Conservation (phyloP, 2,329 filamentous ascomycete genomes). For the Cladorrhinum sp. region DNA sequence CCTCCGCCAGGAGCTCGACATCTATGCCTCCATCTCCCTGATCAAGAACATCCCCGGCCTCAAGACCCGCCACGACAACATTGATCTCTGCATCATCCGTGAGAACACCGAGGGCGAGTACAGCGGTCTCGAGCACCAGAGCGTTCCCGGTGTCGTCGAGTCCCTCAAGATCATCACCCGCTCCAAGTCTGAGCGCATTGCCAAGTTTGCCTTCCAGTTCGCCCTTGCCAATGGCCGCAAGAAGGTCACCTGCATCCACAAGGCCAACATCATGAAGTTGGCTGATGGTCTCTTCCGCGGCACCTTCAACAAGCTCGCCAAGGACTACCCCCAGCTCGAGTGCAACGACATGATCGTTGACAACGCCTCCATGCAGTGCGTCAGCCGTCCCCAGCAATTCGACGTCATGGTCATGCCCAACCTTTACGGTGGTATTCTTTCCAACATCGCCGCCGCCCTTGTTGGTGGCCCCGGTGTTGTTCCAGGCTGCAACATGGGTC, state of each 20-base stretch:
- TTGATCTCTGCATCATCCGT: conserved; percentile 98
- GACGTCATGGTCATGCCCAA: conserved; percentile 99
- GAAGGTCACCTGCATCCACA: conserved; percentile 99
- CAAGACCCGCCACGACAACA: conserved; percentile 92
- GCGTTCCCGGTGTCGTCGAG: conserved; percentile 92
- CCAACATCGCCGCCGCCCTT: conserved; percentile 96
- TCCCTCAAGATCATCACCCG: conserved; percentile 99
- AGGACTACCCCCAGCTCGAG: conserved; percentile 94
- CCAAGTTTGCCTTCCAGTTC: conserved; percentile 97
- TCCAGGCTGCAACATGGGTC: conserved; percentile 98
- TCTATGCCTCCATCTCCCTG: conserved; percentile 95
- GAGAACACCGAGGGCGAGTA: conserved; percentile 99
- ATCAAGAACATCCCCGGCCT: conserved; percentile 99
- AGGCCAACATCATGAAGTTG: conserved; percentile 99
- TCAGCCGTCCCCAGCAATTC: conserved; percentile 94
- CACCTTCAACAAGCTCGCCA: conserved; percentile 89
- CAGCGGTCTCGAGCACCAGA: conserved; percentile 98
- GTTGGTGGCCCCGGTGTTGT: conserved; percentile 97
- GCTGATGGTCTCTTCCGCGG: conserved; percentile 98
- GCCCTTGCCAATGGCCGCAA: conserved; percentile 97
- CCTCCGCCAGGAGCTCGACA: conserved; percentile 97
- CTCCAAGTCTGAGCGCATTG: conserved; percentile 97
- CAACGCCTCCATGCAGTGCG: conserved; percentile 99
- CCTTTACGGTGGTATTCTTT: conserved; percentile 96
- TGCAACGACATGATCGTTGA: conserved; percentile 99